A percentile compares a stretch with the other conserved stretches of the same genome.
Conservation (phyloP, 139 green algal genomes). For the Tetradesmus obliquus region DNA sequence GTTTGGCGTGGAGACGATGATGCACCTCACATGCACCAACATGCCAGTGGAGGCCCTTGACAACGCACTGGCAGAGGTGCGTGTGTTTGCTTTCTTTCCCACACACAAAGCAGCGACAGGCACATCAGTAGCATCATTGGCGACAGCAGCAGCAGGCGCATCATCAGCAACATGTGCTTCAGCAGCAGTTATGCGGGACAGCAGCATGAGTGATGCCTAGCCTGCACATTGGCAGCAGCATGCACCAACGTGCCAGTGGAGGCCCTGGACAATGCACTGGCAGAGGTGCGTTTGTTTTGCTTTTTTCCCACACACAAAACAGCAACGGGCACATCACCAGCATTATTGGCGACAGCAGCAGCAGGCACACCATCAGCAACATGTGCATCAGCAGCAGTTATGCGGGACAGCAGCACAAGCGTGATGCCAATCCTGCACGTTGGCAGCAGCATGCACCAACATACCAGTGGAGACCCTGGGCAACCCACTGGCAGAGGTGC, state of each 20-base stretch:
- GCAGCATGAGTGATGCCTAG: not conserved
- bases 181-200: not conserved
- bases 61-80: constrained; percentile 85
- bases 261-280: too few species aligned
- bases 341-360: not conserved
- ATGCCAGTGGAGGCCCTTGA: constrained; percentile 93
- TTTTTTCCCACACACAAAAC: not conserved
- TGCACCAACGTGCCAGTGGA: not conserved
- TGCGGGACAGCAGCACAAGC: not conserved
- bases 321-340: not conserved
- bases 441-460: not conserved
- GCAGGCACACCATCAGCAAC: not conserved
- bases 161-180: not conserved
- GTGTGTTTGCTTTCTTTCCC: not conserved
- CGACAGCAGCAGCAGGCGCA: not conserved
- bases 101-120: not conserved
- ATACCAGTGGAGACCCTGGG: too few species aligned
- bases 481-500: too few species aligned
- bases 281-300: too few species aligned
- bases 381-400: not conserved
- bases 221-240: not conserved
- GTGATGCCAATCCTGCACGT: not conserved
- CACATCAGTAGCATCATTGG: not conserved
- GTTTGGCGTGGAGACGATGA: constrained; percentile 98
- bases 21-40: constrained; percentile 99